A percentile compares a stretch with the other conserved stretches of the same genome.
phyloP scores from a whole-genome alignment of 73 alveolate genomes.

The Durusdinium trenchii region DNA sequence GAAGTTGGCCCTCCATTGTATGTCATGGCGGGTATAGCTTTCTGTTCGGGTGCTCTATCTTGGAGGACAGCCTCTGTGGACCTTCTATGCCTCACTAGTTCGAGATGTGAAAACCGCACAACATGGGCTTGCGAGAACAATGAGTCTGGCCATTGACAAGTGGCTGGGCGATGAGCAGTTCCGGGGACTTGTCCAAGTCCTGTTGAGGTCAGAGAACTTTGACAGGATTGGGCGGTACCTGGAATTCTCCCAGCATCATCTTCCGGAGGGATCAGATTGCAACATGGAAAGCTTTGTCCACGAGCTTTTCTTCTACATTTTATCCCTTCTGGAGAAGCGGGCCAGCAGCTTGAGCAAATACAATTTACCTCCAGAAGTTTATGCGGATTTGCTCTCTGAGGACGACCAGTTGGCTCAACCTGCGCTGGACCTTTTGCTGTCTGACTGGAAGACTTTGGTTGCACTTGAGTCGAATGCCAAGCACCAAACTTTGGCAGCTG shows the following conservation, averaged over 20 bases:
- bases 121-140: neutral
- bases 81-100: neutral
- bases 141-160: neutral
- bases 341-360: neutral
- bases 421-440: neutral
- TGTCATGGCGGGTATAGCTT: neutral
- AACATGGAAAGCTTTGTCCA: neutral
- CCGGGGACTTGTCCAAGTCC: neutral
- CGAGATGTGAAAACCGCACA: neutral
- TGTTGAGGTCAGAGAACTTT: neutral
- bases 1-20: neutral
- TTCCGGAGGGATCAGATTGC: neutral
- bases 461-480: neutral
- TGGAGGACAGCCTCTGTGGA: constrained; percentile 1
- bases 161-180: neutral
- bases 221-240: neutral
- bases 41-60: neutral
- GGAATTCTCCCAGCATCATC: neutral
- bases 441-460: neutral
- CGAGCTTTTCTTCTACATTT: constrained; percentile 3
- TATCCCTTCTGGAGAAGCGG: neutral
- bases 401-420: neutral
- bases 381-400: neutral
- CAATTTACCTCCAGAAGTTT: neutral
- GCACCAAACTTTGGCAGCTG: neutral